Evolutionary conservation across 441 rosid genomes (phyloP).

Genomic region (Aleurites moluccanus): DNA sequence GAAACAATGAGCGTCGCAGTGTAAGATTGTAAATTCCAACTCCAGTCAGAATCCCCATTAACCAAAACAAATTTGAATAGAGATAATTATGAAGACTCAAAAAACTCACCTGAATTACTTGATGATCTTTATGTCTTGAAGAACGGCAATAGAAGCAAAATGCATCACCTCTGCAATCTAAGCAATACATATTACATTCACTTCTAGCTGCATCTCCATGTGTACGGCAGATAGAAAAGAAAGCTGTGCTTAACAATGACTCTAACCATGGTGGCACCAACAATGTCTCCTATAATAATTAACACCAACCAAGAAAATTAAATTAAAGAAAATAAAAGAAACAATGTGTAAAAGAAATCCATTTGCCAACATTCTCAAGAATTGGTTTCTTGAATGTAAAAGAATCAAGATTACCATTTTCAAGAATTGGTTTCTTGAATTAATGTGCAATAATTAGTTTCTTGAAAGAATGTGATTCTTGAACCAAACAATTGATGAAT

Average conservation of each 20-base stretch:
- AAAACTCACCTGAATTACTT: slow-evolving; percentile 53
- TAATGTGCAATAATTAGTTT: too few species aligned
- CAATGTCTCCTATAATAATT: slow-evolving; percentile 28
- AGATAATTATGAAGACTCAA: neutral
- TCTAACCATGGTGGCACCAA: slow-evolving; percentile 64
- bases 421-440: slow-evolving; percentile 5
- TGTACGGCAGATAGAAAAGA: slow-evolving; percentile 51
- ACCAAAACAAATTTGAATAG: neutral
- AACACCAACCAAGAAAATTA: neutral
- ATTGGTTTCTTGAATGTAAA: neutral
- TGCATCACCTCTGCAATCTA: slow-evolving; percentile 56
- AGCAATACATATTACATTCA: slow-evolving; percentile 69
- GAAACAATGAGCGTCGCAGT: neutral
- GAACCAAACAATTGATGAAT: slow-evolving; percentile 9
- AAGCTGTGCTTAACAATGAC: slow-evolving; percentile 52
- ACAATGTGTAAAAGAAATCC: too few species aligned
- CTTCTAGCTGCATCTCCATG: slow-evolving; percentile 56
- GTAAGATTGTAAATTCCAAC: too few species aligned
- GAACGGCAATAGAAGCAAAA: slow-evolving; percentile 80
- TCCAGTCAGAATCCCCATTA: neutral
- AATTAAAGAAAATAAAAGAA: neutral
- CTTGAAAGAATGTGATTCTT: slow-evolving; percentile 18
- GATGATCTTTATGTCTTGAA: slow-evolving; percentile 69
- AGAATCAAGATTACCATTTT: slow-evolving; percentile 29
- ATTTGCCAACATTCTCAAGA: neutral